phyloP scores from a whole-genome alignment of 2,329 filamentous ascomycete genomes.

The Colletotrichum theobromicola region DNA sequence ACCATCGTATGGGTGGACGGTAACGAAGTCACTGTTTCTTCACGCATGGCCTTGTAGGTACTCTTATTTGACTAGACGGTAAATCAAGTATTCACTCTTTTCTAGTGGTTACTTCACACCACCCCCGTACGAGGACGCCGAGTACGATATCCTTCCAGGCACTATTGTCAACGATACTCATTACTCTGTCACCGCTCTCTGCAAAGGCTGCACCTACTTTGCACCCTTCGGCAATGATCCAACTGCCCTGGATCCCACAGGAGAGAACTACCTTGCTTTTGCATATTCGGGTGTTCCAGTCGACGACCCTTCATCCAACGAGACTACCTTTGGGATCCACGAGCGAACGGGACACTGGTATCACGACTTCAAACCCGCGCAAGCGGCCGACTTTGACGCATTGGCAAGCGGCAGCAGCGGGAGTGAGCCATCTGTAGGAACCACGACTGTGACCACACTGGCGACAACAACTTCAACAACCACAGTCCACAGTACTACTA shows the following conservation, averaged over 20 bases:
- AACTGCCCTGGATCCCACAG: conserved; percentile 40
- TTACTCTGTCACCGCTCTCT: conserved; percentile 38
- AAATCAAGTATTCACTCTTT: not conserved
- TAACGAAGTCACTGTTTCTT: conserved; percentile 38
- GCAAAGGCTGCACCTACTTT: conserved; percentile 47
- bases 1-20: conserved; percentile 47
- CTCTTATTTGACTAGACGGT: not conserved
- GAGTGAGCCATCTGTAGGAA: conserved; percentile 3
- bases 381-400: conserved; percentile 36
- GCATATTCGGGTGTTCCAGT: conserved; percentile 42
- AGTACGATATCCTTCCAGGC: conserved; percentile 38
- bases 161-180: conserved; percentile 37
- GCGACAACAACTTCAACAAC: conserved; percentile 14
- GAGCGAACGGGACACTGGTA: conserved; percentile 46
- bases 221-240: conserved; percentile 43
- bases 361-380: conserved; percentile 38
- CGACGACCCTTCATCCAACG: conserved; percentile 38
- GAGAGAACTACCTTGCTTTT: conserved; percentile 44
- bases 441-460: not conserved
- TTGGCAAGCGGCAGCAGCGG: conserved; percentile 27
- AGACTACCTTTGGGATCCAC: conserved; percentile 46
- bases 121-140: conserved; percentile 32
- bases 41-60: conserved; percentile 40
- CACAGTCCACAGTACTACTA: conserved; percentile 12
- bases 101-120: conserved; percentile 40